A percentile compares a stretch with the other conserved stretches of the same genome.
Evolutionary conservation across 495 filamentous ascomycete species (phyloP).

Genomic region (Aspergillus indologenus): DNA sequence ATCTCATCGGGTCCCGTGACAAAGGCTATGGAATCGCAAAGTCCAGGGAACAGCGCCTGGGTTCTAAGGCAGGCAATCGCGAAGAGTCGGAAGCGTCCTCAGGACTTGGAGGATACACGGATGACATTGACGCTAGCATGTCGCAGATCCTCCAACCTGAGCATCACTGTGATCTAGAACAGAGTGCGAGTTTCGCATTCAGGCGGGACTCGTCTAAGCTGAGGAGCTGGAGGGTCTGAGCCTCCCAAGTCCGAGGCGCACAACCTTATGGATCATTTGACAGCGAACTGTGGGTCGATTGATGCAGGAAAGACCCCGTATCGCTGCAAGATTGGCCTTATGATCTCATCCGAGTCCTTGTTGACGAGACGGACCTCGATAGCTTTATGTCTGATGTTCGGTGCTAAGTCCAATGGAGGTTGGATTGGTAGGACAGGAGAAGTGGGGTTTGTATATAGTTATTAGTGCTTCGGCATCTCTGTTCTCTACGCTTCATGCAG

Average conservation of each 20-base stretch:
- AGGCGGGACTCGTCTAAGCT: slow-evolving; percentile 15
- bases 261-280: background rate
- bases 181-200: slow-evolving; percentile 14
- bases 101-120: slow-evolving; percentile 14
- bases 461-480: background rate
- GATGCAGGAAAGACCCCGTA: background rate
- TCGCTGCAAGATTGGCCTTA: background rate
- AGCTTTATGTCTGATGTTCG: background rate
- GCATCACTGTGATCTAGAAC: slow-evolving; percentile 11
- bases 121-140: slow-evolving; percentile 14
- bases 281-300: background rate
- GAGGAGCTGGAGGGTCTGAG: slow-evolving; percentile 21
- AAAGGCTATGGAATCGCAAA: slow-evolving; percentile 23
- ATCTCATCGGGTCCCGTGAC: slow-evolving; percentile 15
- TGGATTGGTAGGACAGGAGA: background rate
- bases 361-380: background rate
- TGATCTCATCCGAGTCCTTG: background rate
- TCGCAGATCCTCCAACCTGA: slow-evolving; percentile 13
- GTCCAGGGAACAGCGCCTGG: slow-evolving; percentile 18
- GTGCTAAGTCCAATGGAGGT: background rate
- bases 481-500: background rate
- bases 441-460: background rate
- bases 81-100: slow-evolving; percentile 5
- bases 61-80: background rate
- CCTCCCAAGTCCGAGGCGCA: background rate